Evolutionary conservation across 2,329 filamentous ascomycete species (phyloP).

Genomic region (Coniochaeta pulveracea): DNA sequence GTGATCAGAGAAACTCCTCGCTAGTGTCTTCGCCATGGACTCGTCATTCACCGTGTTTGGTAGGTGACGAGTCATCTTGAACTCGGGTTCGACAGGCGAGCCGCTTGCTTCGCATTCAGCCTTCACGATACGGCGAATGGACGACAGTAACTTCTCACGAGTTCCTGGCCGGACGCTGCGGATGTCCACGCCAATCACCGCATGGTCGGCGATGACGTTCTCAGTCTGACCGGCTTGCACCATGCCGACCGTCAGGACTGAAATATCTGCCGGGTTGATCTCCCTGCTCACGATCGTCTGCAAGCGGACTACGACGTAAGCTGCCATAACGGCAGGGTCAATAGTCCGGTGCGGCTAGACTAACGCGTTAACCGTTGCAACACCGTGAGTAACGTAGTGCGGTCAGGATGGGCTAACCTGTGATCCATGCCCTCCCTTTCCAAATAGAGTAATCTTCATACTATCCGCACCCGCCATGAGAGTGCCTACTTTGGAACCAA

Average conservation of each 20-base stretch:
- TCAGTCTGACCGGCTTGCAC: conserved; percentile 27
- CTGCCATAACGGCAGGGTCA: conserved; percentile 33
- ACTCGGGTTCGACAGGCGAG: conserved; percentile 26
- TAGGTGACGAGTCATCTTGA: conserved; percentile 27
- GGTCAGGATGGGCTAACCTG: no score
- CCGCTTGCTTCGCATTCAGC: conserved; percentile 41
- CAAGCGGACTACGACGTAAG: conserved; percentile 23
- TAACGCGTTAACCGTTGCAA: no score
- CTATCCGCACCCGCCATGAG: conserved; percentile 15
- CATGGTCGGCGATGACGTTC: conserved; percentile 30
- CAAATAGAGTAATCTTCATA: conserved; percentile 18
- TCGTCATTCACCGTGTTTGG: conserved; percentile 42
- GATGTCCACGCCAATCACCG: conserved; percentile 25
- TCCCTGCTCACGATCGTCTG: conserved; percentile 21
- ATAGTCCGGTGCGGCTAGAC: conserved; percentile 27
- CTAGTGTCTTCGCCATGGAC: conserved; percentile 26
- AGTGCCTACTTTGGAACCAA: conserved; percentile 14
- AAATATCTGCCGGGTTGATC: conserved; percentile 21
- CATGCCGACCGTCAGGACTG: conserved; percentile 31
- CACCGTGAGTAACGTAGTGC: no score
- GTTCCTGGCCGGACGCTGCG: conserved; percentile 20
- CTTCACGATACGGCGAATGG: conserved; percentile 31
- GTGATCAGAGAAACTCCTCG: conserved; percentile 7
- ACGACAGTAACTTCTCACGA: conserved; percentile 20
- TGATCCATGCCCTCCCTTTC: conserved; percentile 31